Base-by-base conservation (phyloP, 768 basidiomycete species). In the Favolaschia claudopus region DNA sequence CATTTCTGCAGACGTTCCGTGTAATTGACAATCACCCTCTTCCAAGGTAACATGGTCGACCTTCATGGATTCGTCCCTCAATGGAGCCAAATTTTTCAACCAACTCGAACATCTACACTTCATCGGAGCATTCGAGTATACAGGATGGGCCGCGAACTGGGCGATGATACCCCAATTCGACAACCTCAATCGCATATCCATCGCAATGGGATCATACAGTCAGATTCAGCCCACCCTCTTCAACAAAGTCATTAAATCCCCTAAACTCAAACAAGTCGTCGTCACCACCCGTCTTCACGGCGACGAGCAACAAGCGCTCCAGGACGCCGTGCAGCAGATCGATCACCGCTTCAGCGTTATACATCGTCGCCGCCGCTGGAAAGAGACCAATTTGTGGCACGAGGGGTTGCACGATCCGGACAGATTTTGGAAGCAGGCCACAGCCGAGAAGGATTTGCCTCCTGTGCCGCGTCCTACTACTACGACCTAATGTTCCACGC, bases 301-400 rank as follows among this genome's bases (percentile, higher is more conserved):
- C 1, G 58, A 64, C 12, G 48, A 44, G 12, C 49, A 60, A 8
- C 38, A 55, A 44, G 44, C n/a, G 15, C 43, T 60, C 14, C 36
- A 38, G 9, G 39, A 54, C 42, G 38, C 20, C 27, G 58, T 31
- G 39, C 58, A 50, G 52, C 36, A 39, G 1, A 48, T 64, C 8
- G 63, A 64, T 24, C 46, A 56, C 9, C 58, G 63, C n/a, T 51
- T 64, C 25, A 48, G 53, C 33, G 49, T 64, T 7, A 36, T 64
- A 15, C 63, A 60, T 42, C 58, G 63, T 19, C 63, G 63, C 5
- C 27, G 63, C 17, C 63, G 63, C 7, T 64, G 63, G 63, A 64
- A 64, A 28, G 58, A 64, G 33, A 24, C 22, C 13, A 55, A 56
- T 25, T 6, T 64, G 43, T 64, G 58, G 58, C 58, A 53, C 33